Evolutionary conservation across 306 rosid species (phyloP), one percentile per base, ranked within the genome.

Genomic region (Arachis stenosperma): DNA sequence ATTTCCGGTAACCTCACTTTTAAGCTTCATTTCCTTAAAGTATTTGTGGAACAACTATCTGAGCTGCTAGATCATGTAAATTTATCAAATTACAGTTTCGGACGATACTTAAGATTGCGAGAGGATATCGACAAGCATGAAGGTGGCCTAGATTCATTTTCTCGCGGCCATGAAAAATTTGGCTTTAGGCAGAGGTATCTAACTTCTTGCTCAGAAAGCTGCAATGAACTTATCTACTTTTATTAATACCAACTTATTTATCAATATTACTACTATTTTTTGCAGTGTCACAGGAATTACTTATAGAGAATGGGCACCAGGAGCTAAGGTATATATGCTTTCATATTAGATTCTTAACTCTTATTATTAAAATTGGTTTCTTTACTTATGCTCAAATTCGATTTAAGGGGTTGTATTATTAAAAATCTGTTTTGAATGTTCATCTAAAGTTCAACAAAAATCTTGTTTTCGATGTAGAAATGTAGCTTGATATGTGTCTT

Each of bases 261-360:
- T 40, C 7, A 40, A 4, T 40, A 40, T 40, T 40, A 40, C 6
- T 40, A 40, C 7, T 40, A 40, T 65, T 65, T 56, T 74, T 82
- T 61, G 76, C 96, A 94, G 98, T 78, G 80, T 90, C 54, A 76
- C 88, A 37, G 98, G 98, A 78, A 86, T 94, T 78, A 89, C 95
- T 62, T 94, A 91, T 76, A 81, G 97, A 71, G 98, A 94, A 81
- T 94, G 98, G 98, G 98, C 98, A 39, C 98, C 98, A 52, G 98
- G 88, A 75, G 98, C 98, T 62, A 89, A 78, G 98, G 98, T 94
- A 84, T 15, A 4, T 40, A 40, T 40, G 5, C 27, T 22, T 22
- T 22, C 27, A 22, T 22, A 22, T 40, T 5, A 4, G 2, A 22
- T 22, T 22, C 27, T 22, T 22, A 22, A 22, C 27, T 22, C 27